phyloP scores from a whole-genome alignment of 192 early-diverging fungal species.

The Backusella parvicylindrica region DNA sequence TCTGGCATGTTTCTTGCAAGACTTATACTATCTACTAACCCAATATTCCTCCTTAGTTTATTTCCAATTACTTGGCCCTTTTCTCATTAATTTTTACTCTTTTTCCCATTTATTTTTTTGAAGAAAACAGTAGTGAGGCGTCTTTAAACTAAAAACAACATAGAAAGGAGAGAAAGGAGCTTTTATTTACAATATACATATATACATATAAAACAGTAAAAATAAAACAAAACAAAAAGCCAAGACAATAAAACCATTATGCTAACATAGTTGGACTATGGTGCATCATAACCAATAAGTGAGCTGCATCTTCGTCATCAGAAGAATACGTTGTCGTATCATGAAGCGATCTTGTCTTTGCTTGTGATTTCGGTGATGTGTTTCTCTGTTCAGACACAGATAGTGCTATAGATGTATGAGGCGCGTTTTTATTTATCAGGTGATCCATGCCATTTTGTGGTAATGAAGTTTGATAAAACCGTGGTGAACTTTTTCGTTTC shows the following conservation, averaged over 20 bases:
- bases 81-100: too few species aligned
- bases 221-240: conserved; percentile 36
- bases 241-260: not conserved
- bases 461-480: conserved; percentile 1
- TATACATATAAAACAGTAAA: conserved; percentile 50
- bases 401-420: not conserved
- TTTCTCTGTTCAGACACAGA: not conserved
- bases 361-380: not conserved
- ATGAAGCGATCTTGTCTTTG: not conserved
- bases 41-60: too few species aligned
- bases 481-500: not conserved
- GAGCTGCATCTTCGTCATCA: conserved; percentile 21
- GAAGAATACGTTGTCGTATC: not conserved
- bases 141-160: not conserved
- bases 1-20: too few species aligned
- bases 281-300: conserved; percentile 27
- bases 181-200: conserved; percentile 21
- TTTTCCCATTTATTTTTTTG: too few species aligned
- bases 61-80: too few species aligned
- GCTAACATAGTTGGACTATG: not conserved
- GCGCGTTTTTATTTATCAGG: conserved; percentile 11
- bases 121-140: too few species aligned
- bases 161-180: conserved; percentile 24
- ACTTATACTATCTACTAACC: too few species aligned
- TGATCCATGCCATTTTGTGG: not conserved